Conservation (phyloP, 106 monocot species). For the Alisma plantagoaquatica region DNA sequence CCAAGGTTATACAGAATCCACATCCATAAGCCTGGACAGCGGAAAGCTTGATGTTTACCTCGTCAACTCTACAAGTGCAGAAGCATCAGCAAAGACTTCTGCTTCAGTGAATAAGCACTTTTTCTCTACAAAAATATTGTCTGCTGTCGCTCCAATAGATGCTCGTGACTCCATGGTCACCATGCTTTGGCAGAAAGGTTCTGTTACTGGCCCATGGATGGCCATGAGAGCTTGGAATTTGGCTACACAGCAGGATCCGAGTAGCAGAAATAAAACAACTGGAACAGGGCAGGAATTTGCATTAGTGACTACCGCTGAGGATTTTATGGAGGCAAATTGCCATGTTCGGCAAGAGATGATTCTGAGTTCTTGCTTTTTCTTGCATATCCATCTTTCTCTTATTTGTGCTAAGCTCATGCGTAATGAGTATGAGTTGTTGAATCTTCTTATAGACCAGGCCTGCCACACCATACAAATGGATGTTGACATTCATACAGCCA, state of each 20-base stretch:
- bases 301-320: constrained; percentile 40
- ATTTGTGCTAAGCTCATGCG: constrained; percentile 32
- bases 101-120: constrained; percentile 1
- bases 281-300: constrained; percentile 50
- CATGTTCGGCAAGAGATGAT: constrained; percentile 66
- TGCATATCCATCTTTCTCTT: constrained; percentile 41
- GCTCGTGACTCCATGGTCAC: constrained; percentile 27
- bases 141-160: constrained; percentile 18
- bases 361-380: constrained; percentile 51
- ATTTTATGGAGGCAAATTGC: constrained; percentile 32
- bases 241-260: constrained; percentile 37
- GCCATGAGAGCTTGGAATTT: constrained; percentile 61
- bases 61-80: constrained; percentile 16
- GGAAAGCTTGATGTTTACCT: constrained; percentile 62
- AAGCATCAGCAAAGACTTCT: constrained; percentile 4
- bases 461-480: constrained; percentile 9
- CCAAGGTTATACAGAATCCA: constrained; percentile 21
- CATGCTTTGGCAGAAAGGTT: constrained; percentile 69
- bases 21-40: constrained; percentile 39
- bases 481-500: constrained; percentile 13
- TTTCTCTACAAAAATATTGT: constrained; percentile 43
- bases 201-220: constrained; percentile 68
- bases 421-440: constrained; percentile 37
- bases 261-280: constrained; percentile 40
- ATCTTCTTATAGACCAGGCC: constrained; percentile 29